Evolutionary conservation across 2,329 filamentous ascomycete species (phyloP).

Genomic region (Plenodomus lindquistii): DNA sequence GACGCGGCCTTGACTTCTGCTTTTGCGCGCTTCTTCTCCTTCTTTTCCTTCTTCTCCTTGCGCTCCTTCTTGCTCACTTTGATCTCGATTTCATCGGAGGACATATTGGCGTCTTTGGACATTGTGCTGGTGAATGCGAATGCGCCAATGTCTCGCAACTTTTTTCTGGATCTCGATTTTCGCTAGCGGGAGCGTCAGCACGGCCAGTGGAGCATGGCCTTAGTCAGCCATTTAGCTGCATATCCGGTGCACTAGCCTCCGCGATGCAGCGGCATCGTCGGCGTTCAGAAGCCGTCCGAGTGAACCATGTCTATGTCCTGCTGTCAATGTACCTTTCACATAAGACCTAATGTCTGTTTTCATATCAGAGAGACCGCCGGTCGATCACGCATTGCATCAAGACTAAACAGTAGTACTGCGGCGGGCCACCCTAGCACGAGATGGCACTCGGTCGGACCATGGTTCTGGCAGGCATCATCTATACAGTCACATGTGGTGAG

Average conservation of each 20-base stretch:
- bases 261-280: neutral
- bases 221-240: slow-evolving; percentile 12
- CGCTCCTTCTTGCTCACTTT: slow-evolving; percentile 23
- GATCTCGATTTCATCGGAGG: slow-evolving; percentile 10
- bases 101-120: slow-evolving; percentile 15
- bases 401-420: too few species aligned
- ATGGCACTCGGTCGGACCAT: too few species aligned
- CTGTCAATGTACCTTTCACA: too few species aligned
- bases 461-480: too few species aligned
- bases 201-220: slow-evolving; percentile 8
- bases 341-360: too few species aligned
- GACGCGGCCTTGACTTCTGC: slow-evolving; percentile 15
- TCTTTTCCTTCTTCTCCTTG: slow-evolving; percentile 33
- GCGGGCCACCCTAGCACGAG: too few species aligned
- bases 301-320: too few species aligned
- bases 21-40: slow-evolving; percentile 28
- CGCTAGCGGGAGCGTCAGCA: slow-evolving; percentile 10
- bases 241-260: slow-evolving; percentile 2
- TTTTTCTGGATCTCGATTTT: slow-evolving; percentile 23
- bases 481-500: too few species aligned
- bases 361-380: too few species aligned
- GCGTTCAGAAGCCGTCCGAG: neutral
- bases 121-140: slow-evolving; percentile 1
- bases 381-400: too few species aligned
- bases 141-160: slow-evolving; percentile 9